Evolutionary conservation across 495 filamentous ascomycete species (phyloP).

Genomic region (Monascus purpureus): DNA sequence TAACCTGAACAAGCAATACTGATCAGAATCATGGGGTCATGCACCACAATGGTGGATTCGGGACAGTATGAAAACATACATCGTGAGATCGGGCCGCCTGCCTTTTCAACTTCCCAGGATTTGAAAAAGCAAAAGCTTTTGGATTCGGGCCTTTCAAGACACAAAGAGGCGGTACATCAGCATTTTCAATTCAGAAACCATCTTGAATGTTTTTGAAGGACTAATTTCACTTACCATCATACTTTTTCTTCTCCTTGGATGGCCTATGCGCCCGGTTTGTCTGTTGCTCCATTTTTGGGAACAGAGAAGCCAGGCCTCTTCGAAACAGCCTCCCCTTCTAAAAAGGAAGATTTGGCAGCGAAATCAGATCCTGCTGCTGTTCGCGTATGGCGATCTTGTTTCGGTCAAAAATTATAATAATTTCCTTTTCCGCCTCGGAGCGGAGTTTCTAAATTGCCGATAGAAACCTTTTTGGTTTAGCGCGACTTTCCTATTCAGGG

Average conservation of each 20-base stretch:
- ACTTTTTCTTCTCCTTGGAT: slow-evolving; percentile 84
- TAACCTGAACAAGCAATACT: slow-evolving; percentile 43
- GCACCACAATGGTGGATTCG: too few species aligned
- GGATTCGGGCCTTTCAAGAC: slow-evolving; percentile 54
- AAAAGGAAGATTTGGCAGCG: too few species aligned
- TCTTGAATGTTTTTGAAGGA: too few species aligned
- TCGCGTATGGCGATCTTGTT: too few species aligned
- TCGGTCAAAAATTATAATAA: slow-evolving; percentile 21
- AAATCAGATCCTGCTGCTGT: too few species aligned
- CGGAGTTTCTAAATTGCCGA: slow-evolving; percentile 15
- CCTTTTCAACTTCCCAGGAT: slow-evolving; percentile 72
- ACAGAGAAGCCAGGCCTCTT: slow-evolving; percentile 21
- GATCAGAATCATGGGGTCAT: slow-evolving; percentile 11
- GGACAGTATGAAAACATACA: slow-evolving; percentile 44
- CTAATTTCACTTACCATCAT: slow-evolving; percentile 27
- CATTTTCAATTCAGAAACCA: too few species aligned
- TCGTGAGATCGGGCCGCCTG: slow-evolving; percentile 82
- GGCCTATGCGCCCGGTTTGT: slow-evolving; percentile 75
- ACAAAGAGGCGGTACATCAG: too few species aligned
- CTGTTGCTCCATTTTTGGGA: slow-evolving; percentile 61
- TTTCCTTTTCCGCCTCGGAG: slow-evolving; percentile 15
- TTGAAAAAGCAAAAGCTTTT: slow-evolving; percentile 80
- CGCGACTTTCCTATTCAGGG: neutral
- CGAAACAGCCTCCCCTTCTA: slow-evolving; percentile 8
- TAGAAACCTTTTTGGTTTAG: slow-evolving; percentile 10